Conservation (phyloP, 1,284 basidiomycete genomes). For the Trichosporon sp. region DNA sequence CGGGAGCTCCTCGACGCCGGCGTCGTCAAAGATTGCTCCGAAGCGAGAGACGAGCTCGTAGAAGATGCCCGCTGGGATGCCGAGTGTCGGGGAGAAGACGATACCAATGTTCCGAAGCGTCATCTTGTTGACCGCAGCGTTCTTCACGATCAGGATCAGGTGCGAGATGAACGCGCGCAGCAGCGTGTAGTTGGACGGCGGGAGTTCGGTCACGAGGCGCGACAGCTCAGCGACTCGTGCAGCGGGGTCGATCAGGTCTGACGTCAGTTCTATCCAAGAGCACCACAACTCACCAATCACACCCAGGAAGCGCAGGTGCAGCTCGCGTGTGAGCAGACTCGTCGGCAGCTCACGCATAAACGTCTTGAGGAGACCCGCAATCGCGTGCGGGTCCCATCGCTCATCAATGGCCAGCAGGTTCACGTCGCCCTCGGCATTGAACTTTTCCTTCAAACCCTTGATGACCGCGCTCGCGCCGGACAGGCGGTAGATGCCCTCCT, state of each 20-base stretch:
- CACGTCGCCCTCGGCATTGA: conserved; percentile 92
- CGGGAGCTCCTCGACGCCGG: conserved; percentile 47
- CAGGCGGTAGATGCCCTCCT: conserved; percentile 96
- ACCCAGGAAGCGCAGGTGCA: conserved; percentile 81
- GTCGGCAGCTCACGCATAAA: conserved; percentile 87
- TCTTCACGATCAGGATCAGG: conserved; percentile 90
- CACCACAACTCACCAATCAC: conserved; percentile 73
- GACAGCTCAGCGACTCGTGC: conserved; percentile 87
- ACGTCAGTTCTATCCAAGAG: not conserved
- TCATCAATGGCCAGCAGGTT: conserved; percentile 82
- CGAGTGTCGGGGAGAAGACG: conserved; percentile 92
- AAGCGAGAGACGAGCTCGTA: conserved; percentile 89
- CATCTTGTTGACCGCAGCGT: conserved; percentile 93
- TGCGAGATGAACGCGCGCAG: conserved; percentile 93
- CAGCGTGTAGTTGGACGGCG: conserved; percentile 89
- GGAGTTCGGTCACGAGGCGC: conserved; percentile 79
- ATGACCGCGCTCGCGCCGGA: conserved; percentile 91
- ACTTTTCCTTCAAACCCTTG: conserved; percentile 88
- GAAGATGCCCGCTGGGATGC: conserved; percentile 92
- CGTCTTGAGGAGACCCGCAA: conserved; percentile 86
- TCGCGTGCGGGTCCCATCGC: conserved; percentile 92
- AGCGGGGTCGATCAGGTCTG: conserved; percentile 83
- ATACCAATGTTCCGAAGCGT: conserved; percentile 98
- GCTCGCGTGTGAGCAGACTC: conserved; percentile 85
- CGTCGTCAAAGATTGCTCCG: conserved; percentile 78